These are phyloP conservation scores for Blastocrithidia nonstop DNA, from an alignment of 208 protist genomes.

Conservation along the genomic window DNA sequence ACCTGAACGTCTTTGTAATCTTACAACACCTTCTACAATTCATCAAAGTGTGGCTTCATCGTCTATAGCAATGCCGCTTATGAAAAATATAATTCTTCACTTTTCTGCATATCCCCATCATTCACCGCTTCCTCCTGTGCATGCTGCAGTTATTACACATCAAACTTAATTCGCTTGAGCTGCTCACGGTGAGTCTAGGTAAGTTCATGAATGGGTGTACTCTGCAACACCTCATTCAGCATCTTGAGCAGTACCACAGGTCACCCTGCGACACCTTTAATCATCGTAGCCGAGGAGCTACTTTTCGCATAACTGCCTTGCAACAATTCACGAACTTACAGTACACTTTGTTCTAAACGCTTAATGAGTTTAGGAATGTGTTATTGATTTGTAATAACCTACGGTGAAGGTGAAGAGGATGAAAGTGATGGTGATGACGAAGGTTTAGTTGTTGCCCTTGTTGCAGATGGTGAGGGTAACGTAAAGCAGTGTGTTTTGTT, in stretches of 20 bases:
- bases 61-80: slow-evolving; percentile 47
- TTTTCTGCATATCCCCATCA: slow-evolving; percentile 66
- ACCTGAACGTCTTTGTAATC: slow-evolving; percentile 13
- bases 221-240: slow-evolving; percentile 20
- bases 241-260: slow-evolving; percentile 28
- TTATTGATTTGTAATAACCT: too few relatives aligned
- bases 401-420: too few relatives aligned
- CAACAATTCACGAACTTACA: too few relatives aligned
- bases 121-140: slow-evolving; percentile 57
- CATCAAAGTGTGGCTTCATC: slow-evolving; percentile 34
- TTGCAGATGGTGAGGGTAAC: not conserved
- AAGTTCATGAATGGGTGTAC: slow-evolving; percentile 12
- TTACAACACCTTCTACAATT: slow-evolving; percentile 29
- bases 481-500: too few relatives aligned
- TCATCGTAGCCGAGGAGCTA: slow-evolving; percentile 4
- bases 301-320: slow-evolving; percentile 7
- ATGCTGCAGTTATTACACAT: slow-evolving; percentile 53
- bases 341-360: too few relatives aligned
- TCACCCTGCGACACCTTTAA: slow-evolving; percentile 16
- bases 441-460: not conserved
- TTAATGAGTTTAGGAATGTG: too few relatives aligned
- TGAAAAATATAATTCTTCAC: slow-evolving; percentile 68
- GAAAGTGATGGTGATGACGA: too few relatives aligned
- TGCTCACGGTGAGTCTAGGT: slow-evolving; percentile 40
- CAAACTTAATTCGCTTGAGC: slow-evolving; percentile 51